These are phyloP conservation scores for Beverwykella pulmonaria DNA, from an alignment of 495 filamentous ascomycete species.

Conservation along the genomic window DNA sequence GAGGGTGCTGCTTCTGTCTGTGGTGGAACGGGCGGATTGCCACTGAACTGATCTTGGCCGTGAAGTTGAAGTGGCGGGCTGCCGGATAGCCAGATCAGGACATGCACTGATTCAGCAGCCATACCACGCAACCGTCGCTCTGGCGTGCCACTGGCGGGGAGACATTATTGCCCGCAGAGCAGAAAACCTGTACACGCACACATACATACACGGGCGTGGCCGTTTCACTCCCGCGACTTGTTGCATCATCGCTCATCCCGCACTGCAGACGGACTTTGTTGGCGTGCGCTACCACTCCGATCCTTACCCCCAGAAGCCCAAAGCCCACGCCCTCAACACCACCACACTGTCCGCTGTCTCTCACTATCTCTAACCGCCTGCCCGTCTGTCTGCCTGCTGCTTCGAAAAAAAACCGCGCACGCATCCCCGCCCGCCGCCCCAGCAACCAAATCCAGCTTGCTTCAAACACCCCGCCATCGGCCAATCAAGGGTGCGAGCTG, in stretches of 20 bases:
- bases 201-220: neutral
- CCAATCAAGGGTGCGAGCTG: slow-evolving; percentile 34
- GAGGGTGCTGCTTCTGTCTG: neutral
- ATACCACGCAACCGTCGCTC: too few species aligned
- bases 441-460: neutral
- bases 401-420: neutral
- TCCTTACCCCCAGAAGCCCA: neutral
- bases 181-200: neutral
- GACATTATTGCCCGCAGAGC: neutral
- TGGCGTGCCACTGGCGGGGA: neutral
- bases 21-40: neutral
- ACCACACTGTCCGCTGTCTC: neutral
- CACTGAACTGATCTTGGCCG: neutral
- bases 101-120: neutral
- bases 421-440: neutral
- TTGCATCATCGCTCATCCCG: slow-evolving; percentile 16
- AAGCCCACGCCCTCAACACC: neutral
- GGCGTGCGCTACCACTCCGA: slow-evolving; percentile 4
- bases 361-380: neutral
- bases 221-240: slow-evolving; percentile 1
- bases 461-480: neutral
- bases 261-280: neutral
- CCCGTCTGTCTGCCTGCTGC: too few species aligned
- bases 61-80: neutral
- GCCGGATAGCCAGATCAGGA: neutral